A percentile compares a stretch with the other conserved stretches of the same genome.
phyloP scores from a whole-genome alignment of 345 rosid genomes.

The Durio zibethinus region DNA sequence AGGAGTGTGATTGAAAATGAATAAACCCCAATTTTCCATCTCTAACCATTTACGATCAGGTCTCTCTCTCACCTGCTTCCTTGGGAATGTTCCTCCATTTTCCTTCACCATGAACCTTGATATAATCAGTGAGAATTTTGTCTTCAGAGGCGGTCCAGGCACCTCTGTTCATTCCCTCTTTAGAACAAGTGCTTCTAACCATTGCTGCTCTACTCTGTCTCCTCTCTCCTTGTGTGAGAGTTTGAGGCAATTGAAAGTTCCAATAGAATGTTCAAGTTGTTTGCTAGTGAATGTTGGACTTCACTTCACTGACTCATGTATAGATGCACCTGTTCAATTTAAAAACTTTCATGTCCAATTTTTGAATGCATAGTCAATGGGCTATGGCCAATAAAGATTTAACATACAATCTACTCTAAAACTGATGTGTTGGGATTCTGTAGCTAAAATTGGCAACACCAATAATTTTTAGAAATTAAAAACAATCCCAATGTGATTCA shows the following conservation, averaged over 20 bases:
- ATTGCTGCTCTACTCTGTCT: slow-evolving; percentile 8
- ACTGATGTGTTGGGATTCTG: neutral
- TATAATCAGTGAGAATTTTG: slow-evolving; percentile 30
- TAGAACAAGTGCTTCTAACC: slow-evolving; percentile 37
- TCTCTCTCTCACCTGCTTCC: slow-evolving; percentile 27
- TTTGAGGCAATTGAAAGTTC: neutral
- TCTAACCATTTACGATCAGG: neutral
- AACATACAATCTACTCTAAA: neutral
- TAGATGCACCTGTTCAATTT: neutral
- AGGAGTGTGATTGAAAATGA: no score
- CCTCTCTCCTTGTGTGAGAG: neutral
- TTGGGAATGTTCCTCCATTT: slow-evolving; percentile 45
- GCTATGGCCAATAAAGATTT: neutral
- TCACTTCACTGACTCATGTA: neutral
- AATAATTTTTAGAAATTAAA: neutral
- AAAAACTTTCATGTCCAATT: neutral
- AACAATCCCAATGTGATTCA: neutral
- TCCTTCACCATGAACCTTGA: slow-evolving; percentile 42
- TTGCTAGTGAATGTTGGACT: neutral
- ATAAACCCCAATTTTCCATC: neutral
- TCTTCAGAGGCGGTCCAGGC: slow-evolving; percentile 43
- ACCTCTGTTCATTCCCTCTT: slow-evolving; percentile 36
- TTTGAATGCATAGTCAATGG: neutral
- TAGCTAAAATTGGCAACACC: neutral
- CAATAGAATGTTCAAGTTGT: neutral